These are phyloP conservation scores for Penicillium nordicum DNA, from an alignment of 2,329 filamentous ascomycete species.

Conservation along the genomic window DNA sequence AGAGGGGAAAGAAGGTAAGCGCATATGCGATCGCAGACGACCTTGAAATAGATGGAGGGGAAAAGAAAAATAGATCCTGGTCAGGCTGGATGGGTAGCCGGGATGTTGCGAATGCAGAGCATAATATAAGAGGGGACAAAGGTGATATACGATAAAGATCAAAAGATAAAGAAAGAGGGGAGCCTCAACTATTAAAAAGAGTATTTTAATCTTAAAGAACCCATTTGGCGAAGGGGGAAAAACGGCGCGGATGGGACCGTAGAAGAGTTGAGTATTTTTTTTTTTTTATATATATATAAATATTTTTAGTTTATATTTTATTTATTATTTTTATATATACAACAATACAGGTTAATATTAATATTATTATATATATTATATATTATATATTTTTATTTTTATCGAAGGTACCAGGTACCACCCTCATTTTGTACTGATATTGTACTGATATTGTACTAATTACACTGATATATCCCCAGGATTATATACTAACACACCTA, in stretches of 20 bases:
- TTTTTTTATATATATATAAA: background rate
- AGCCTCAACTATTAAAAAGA: slow-evolving; percentile 10
- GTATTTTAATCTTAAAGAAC: background rate
- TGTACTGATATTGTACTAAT: background rate
- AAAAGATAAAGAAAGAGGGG: slow-evolving; percentile 7
- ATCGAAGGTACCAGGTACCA: slow-evolving; percentile 2
- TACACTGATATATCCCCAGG: background rate
- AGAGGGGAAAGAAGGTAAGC: slow-evolving; percentile 10
- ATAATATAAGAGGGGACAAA: slow-evolving; percentile 13
- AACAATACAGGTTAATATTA: too few species aligned
- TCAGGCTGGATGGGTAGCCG: slow-evolving; percentile 19
- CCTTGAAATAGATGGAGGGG: slow-evolving; percentile 2
- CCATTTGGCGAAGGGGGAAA: slow-evolving; percentile 3
- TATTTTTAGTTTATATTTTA: background rate
- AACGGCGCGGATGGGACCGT: slow-evolving; percentile 23
- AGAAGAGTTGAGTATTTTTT: background rate
- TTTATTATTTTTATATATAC: background rate
- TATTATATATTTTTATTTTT: background rate
- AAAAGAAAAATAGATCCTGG: slow-evolving; percentile 13
- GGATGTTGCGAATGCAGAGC: slow-evolving; percentile 16
- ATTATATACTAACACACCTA: background rate
- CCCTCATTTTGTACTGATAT: background rate
- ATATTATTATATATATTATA: background rate
- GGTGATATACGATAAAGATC: slow-evolving; percentile 6
- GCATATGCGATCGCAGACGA: slow-evolving; percentile 7